phyloP scores from a whole-genome alignment of 768 basidiomycete genomes.

The Sistotremastrum niveocremeum region DNA sequence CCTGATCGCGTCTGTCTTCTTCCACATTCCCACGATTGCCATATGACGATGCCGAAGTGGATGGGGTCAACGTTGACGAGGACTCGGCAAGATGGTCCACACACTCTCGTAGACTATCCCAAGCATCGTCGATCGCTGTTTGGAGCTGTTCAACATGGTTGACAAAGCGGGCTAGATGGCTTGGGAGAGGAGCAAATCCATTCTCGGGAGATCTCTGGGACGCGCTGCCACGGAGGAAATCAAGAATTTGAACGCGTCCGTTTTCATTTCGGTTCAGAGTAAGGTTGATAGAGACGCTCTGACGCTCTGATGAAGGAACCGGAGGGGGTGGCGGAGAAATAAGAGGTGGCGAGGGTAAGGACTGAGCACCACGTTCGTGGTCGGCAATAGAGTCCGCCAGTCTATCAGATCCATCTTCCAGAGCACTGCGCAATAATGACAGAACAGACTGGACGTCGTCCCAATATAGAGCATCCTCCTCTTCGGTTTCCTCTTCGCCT shows the following conservation, averaged over 20 bases:
- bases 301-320: conserved; percentile 1
- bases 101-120: conserved; percentile 51
- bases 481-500: conserved; percentile 22
- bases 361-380: conserved; percentile 23
- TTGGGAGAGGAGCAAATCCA: conserved; percentile 64
- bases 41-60: conserved; percentile 8
- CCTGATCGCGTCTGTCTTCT: conserved; percentile 19
- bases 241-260: not conserved
- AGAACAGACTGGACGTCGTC: conserved; percentile 72
- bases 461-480: conserved; percentile 70
- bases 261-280: not conserved
- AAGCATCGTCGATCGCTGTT: conserved; percentile 56
- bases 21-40: conserved; percentile 10
- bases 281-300: not conserved
- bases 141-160: conserved; percentile 61
- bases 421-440: conserved; percentile 49
- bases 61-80: conserved; percentile 5
- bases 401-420: conserved; percentile 50
- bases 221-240: not conserved
- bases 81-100: conserved; percentile 41
- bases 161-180: conserved; percentile 53
- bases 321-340: conserved; percentile 4
- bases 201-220: not conserved
- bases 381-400: conserved; percentile 53
- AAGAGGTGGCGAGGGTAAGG: conserved; percentile 9